Conservation (phyloP, 129 eudicot genomes). For the Smallanthus sonchifolius region DNA sequence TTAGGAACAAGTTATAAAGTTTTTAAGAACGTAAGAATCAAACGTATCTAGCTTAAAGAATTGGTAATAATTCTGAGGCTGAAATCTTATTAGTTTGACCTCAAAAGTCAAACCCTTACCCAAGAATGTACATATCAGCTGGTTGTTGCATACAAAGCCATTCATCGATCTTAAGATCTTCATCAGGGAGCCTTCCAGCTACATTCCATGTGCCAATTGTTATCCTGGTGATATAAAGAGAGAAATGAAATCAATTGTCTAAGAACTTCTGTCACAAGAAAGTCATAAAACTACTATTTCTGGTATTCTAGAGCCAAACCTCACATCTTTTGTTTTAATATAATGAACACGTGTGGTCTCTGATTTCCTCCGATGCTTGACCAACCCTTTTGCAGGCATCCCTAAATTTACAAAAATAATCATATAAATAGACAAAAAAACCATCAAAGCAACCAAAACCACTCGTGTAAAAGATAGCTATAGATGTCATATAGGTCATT, state of each 20-base stretch:
- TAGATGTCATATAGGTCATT: background rate
- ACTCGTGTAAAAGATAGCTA: background rate
- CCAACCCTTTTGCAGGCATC: conserved; percentile 27
- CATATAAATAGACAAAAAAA: conserved; percentile 11
- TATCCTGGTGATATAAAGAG: conserved; percentile 41
- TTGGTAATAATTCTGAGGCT: background rate
- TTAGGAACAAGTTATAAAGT: background rate
- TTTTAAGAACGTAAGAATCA: background rate
- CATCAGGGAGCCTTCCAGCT: conserved; percentile 78
- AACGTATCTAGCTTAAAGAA: background rate
- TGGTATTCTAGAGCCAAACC: conserved; percentile 55
- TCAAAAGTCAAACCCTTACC: conserved; percentile 43
- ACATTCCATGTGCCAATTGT: conserved; percentile 97
- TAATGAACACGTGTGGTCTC: conserved; percentile 82
- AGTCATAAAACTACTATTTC: background rate
- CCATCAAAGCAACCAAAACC: background rate
- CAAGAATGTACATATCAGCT: conserved; percentile 82
- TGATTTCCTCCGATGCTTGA: conserved; percentile 78
- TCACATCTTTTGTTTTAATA: conserved; percentile 82
- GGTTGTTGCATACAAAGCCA: conserved; percentile 91
- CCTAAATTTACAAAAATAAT: conserved; percentile 36
- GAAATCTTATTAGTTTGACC: background rate
- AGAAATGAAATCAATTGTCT: background rate
- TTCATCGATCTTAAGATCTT: conserved; percentile 78
- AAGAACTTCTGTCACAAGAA: background rate